Base-by-base conservation (phyloP, 2,329 filamentous ascomycete genomes). In the Claviceps sp. region DNA sequence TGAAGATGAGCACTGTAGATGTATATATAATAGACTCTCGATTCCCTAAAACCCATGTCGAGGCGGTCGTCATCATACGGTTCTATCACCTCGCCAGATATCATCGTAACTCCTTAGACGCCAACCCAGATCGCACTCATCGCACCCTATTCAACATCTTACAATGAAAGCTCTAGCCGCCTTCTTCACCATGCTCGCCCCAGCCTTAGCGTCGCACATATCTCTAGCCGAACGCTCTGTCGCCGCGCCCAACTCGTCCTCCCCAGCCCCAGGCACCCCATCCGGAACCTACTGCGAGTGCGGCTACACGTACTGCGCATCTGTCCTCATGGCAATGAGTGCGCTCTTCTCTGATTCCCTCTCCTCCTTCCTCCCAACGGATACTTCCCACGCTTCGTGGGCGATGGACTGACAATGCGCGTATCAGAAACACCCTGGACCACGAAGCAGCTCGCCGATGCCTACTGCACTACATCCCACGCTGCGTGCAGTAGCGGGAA, bases 271-370 rank as follows among this genome's bases (percentile, higher is more conserved):
- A 5, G 42, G 49, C 50, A 5, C 44, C 52, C 13, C 59, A 62
- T n/a, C 61, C 61, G 66, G 62, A 2, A 57, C 68, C 16, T 64
- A 65, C 50, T 71, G 68, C 56, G 64, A 70, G 54, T 71, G 68
- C 54, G 68, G 68, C 51, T 70, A 70, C 51, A 71, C 68, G 3
- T 71, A 71, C 53, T 71, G 68, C 54, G 66, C 67, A 9, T 61
- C 64, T 1, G 68, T 71, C 13, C 60, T 71, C 20, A 62, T 65
- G 59, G 58, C 51, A 1, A 69, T 69, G 67, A 60, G 67, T 67
- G 60, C 47, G 61, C 56, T 2, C 9, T 26, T 13, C 8, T 43
- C 30, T 34, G n/a, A 6, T 20, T 42, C n/a, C 6, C 9, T 5
- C 40, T 4, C 16, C 6, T 5, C 8, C 40, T 18, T 14, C 43